Evolutionary conservation across 495 filamentous ascomycete species (phyloP), one percentile per base, ranked within the genome.

Genomic region (Aspergillus indologenus): DNA sequence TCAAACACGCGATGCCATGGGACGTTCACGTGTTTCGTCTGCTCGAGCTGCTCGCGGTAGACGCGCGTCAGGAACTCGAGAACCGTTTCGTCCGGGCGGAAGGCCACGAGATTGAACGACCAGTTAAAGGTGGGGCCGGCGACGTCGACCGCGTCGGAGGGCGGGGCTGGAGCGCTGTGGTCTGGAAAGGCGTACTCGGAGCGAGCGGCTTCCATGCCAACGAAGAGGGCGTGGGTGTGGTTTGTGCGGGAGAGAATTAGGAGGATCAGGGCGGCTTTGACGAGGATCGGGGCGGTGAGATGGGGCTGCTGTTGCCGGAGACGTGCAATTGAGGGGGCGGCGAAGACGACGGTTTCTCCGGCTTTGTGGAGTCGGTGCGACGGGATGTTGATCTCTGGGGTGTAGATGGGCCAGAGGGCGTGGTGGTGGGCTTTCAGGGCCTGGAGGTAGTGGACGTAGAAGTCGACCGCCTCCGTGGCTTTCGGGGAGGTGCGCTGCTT

Each of bases 351-450:
- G 15, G 53, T 17, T 24, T 60, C 23, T 5, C 51, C 51, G 15
- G n/a, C 17, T 21, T 0, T n/a, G 5, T 48, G 7, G 2, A n/a
- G 2, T n/a, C 58, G 51, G 15, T 60, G 48, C 1, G 50, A 23
- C 0, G 51, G 5, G 5, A 60, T 26, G 9, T 12, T 44, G 5
- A 55, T 24, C 6, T 29, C 14, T 2, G 18, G n/a, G 17, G 52
- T 60, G 17, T 22, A 44, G 20, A 50, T 45, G 11, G 58, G 52
- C 58, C 58, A 60, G 1, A 60, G 44, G 26, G 22, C 58, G 22
- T 60, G 58, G 0, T 23, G n/a, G 17, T 60, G 52, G 8, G 55
- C 11, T n/a, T n/a, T 12, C 0, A 60, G 1, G 21, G 47, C 44
- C 6, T 19, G 1, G 24, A 60, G 52, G 20, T 60, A 60, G n/a